Base-by-base conservation (phyloP, 768 basidiomycete genomes). In the Arthromyces matolae region DNA sequence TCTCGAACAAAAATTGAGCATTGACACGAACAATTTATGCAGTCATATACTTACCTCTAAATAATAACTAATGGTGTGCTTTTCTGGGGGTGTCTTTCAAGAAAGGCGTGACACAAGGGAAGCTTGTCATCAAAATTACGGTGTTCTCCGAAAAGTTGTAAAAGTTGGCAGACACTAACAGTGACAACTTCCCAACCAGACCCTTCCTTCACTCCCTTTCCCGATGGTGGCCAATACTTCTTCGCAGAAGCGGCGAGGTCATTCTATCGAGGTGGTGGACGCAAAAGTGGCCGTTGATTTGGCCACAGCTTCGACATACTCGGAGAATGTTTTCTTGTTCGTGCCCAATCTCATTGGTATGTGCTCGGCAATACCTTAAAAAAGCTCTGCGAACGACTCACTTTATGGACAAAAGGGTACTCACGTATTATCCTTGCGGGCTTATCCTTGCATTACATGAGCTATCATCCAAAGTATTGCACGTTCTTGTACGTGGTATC, bases 271-370 rank as follows among this genome's bases (percentile, higher is more conserved):
- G 53, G 73, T 86, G 22, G 83, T 91, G 45, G 86, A 91, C 65
- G 86, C 90, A 47, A 89, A 90, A 62, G 79, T 83, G 49, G 91
- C 89, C 8, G 83, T 93, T 24, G 90, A 90, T 64, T 80, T 93
- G 40, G 91, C 91, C 22, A 92, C 88, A 10, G 84, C 83, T 12
- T 89, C 91, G 67, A 73, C 83, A 0, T 89, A 89, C 57, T 85
- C 89, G 28, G 96, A 99, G 72, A 98, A 97, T 66, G 88, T 98
- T 55, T 99, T 95, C 67, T 80, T 98, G 42, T 99, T 98, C 71
- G 80, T 93, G 13, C 94, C 96, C 31, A 99, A 99, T 69, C 73
- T 99, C 60, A 97, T 99, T 64, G 95, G 92, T 84, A 57, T 58
- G 84, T 68, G 24, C 28, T 13, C 5, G 25, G n/a, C 28, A 20